phyloP scores from a whole-genome alignment of 192 early-diverging fungal genomes.

The Backusella westeae region DNA sequence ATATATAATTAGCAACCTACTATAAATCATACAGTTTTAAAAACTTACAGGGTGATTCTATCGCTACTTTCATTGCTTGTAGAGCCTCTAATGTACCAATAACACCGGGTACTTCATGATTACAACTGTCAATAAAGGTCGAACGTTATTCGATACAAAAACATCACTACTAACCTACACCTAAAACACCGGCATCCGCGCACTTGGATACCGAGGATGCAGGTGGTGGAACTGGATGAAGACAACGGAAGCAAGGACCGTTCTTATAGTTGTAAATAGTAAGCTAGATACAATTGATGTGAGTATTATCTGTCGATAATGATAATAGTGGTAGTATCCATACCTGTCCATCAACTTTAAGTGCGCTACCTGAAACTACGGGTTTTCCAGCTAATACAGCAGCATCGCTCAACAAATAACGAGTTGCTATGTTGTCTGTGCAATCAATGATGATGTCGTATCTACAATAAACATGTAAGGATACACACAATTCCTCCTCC shows the following conservation, averaged over 20 bases:
- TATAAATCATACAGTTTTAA: background rate
- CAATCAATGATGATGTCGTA: slow-evolving; percentile 91
- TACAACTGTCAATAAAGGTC: background rate
- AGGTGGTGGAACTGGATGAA: slow-evolving; percentile 93
- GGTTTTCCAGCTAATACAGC: slow-evolving; percentile 81
- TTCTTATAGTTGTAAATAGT: slow-evolving; percentile 90
- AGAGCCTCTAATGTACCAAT: slow-evolving; percentile 93
- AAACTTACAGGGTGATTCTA: slow-evolving; percentile 37
- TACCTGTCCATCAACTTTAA: slow-evolving; percentile 87
- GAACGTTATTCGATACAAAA: background rate
- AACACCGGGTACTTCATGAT: slow-evolving; percentile 75
- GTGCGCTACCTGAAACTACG: slow-evolving; percentile 87
- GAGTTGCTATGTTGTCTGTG: slow-evolving; percentile 93
- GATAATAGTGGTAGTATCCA: background rate
- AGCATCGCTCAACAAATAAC: slow-evolving; percentile 94
- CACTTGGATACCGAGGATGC: slow-evolving; percentile 87
- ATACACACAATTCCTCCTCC: background rate
- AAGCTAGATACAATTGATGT: slow-evolving; percentile 37
- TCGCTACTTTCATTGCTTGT: slow-evolving; percentile 85
- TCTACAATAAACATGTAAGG: slow-evolving; percentile 19
- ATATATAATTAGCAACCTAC: background rate
- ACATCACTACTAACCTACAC: slow-evolving; percentile 55
- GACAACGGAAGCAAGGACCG: slow-evolving; percentile 95
- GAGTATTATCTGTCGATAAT: background rate
- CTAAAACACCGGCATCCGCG: slow-evolving; percentile 89